Conservation (phyloP, 2,329 filamentous ascomycete species). For the Aspergillus spinulosporus region DNA sequence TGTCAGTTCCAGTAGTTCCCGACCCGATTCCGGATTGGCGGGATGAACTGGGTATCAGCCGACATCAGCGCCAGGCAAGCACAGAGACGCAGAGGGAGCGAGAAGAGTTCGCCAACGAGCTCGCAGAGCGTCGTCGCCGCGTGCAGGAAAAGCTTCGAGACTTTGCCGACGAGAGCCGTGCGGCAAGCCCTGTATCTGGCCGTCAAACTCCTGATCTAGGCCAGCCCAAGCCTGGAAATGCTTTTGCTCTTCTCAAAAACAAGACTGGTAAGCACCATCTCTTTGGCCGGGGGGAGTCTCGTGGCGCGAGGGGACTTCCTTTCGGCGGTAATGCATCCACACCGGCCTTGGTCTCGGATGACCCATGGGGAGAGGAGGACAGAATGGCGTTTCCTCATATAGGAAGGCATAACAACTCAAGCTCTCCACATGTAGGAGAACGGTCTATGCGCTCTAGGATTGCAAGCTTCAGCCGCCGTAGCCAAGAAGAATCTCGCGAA, state of each 20-base stretch:
- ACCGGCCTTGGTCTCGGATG: constrained; percentile 37
- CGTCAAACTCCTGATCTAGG: constrained; percentile 36
- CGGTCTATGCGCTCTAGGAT: constrained; percentile 31
- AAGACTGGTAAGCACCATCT: constrained; percentile 40
- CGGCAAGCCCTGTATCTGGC: constrained; percentile 44
- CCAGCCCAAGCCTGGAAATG: constrained; percentile 39
- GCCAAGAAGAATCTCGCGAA: constrained; percentile 38
- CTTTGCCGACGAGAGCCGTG: constrained; percentile 47
- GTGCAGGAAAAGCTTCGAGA: constrained; percentile 51
- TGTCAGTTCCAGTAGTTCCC: background rate
- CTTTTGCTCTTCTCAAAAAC: constrained; percentile 47
- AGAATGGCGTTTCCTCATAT: constrained; percentile 28
- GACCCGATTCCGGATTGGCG: constrained; percentile 44
- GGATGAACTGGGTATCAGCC: constrained; percentile 44
- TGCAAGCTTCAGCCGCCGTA: constrained; percentile 30
- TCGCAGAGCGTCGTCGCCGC: constrained; percentile 49
- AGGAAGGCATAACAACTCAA: constrained; percentile 39
- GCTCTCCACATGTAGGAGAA: constrained; percentile 39
- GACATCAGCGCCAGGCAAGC: constrained; percentile 47
- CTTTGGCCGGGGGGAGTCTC: constrained; percentile 34
- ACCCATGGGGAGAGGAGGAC: constrained; percentile 42
- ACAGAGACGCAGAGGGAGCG: constrained; percentile 52
- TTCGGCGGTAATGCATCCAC: constrained; percentile 41
- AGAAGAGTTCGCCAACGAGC: constrained; percentile 50
- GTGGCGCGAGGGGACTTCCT: constrained; percentile 45